phyloP scores from a whole-genome alignment of 805 yeast species.

The Candida ponderosae region DNA sequence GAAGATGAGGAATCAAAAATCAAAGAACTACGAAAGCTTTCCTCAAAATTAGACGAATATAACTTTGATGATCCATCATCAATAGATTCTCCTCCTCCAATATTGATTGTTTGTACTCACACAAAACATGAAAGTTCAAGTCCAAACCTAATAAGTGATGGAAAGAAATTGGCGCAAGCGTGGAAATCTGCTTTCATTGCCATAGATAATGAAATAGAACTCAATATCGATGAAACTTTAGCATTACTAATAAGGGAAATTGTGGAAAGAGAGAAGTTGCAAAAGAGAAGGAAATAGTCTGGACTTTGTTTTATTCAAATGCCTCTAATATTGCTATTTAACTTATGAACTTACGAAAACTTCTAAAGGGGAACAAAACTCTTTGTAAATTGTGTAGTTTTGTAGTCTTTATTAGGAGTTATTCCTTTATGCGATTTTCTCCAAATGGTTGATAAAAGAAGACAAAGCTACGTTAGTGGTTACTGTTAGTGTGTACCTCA shows the following conservation, averaged over 20 bases:
- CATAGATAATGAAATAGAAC: slow-evolving; percentile 44
- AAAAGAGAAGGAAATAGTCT: slow-evolving; percentile 9
- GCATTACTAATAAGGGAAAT: slow-evolving; percentile 53
- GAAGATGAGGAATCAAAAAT: slow-evolving; percentile 23
- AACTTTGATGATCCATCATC: slow-evolving; percentile 26
- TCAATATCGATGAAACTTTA: slow-evolving; percentile 48
- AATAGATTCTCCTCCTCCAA: slow-evolving; percentile 51
- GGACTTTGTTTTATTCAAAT: too few species aligned
- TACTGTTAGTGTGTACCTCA: too few species aligned
- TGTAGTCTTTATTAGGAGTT: too few species aligned
- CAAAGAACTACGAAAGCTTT: slow-evolving; percentile 21
- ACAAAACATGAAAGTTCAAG: slow-evolving; percentile 47
- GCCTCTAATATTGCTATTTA: too few species aligned
- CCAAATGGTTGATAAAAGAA: too few species aligned
- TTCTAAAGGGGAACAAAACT: too few species aligned
- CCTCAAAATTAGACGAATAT: slow-evolving; percentile 22
- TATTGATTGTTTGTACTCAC: slow-evolving; percentile 62
- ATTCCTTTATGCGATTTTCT: too few species aligned
- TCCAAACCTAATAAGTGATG: slow-evolving; percentile 51
- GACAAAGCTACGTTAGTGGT: too few species aligned
- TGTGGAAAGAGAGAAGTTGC: slow-evolving; percentile 35
- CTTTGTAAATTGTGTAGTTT: too few species aligned
- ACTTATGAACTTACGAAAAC: too few species aligned
- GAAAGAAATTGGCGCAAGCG: slow-evolving; percentile 43
- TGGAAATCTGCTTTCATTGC: slow-evolving; percentile 66